Percentiles rank a stretch among this genome's conserved stretches.
phyloP scores from a whole-genome alignment of 345 rosid genomes.

The Rhodamnia argentea region DNA sequence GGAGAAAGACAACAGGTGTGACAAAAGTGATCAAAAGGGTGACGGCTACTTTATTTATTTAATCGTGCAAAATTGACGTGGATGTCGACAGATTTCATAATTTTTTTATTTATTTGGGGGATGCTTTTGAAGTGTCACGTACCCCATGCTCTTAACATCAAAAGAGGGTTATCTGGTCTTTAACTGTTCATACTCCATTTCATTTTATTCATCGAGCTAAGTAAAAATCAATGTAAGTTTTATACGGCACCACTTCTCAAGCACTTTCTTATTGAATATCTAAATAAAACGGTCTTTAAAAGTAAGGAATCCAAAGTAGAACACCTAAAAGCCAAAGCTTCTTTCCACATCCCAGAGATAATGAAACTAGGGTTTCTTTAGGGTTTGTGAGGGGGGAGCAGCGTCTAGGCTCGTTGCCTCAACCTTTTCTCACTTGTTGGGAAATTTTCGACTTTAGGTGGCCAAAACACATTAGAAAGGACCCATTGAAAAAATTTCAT shows the following conservation, averaged over 20 bases:
- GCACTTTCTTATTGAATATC: not conserved
- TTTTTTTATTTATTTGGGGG: not conserved
- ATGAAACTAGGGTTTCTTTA: constrained; percentile 5
- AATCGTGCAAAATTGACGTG: not conserved
- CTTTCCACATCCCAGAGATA: constrained; percentile 11
- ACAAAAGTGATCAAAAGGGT: constrained; percentile 1
- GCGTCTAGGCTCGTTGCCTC: constrained; percentile 12
- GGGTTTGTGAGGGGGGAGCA: constrained; percentile 11
- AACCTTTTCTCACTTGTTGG: not conserved
- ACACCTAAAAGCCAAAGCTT: constrained; percentile 35
- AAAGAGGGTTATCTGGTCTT: not conserved
- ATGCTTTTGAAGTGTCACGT: not conserved
- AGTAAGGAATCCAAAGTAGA: constrained; percentile 57
- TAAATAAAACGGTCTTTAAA: constrained; percentile 15
- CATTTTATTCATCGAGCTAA: not conserved
- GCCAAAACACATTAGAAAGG: constrained; percentile 14
- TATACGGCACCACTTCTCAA: not conserved
- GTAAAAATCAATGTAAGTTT: not conserved
- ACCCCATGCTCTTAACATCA: not conserved
- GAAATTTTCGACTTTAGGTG: constrained; percentile 24
- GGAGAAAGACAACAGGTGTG: not conserved
- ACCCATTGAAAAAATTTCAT: not conserved
- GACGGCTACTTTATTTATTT: constrained; percentile 2
- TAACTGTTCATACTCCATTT: not conserved
- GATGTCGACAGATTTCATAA: not conserved